Evolutionary conservation across 2,329 filamentous ascomycete genomes (phyloP).

Genomic region (Scedosporium aurantiacum): DNA sequence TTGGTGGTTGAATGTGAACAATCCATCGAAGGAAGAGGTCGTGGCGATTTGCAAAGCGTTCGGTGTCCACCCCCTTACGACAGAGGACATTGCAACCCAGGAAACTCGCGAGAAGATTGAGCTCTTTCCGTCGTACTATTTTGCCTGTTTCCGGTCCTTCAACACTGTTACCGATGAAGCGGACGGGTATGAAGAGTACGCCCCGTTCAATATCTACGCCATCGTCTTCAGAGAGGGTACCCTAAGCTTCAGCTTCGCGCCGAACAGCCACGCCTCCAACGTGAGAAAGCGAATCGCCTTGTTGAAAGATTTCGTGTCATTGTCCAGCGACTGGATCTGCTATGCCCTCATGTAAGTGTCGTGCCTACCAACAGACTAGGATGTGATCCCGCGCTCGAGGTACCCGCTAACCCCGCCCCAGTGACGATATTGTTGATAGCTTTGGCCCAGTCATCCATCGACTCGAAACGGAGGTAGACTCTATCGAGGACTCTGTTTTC

Average conservation of each 20-base stretch:
- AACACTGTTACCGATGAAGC: conserved; percentile 61
- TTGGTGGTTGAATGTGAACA: conserved; percentile 98
- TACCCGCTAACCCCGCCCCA: conserved; percentile 18
- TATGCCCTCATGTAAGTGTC: conserved; percentile 80
- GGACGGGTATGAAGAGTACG: conserved; percentile 69
- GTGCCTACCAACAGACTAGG: not conserved
- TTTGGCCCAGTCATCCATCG: conserved; percentile 84
- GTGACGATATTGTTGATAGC: conserved; percentile 92
- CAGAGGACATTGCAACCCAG: conserved; percentile 91
- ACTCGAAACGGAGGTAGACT: conserved; percentile 79
- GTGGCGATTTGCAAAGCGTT: conserved; percentile 86
- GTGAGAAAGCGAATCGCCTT: conserved; percentile 87
- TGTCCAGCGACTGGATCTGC: conserved; percentile 97
- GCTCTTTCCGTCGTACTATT: conserved; percentile 94
- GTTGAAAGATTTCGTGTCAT: conserved; percentile 85
- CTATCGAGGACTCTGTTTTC: conserved; percentile 92
- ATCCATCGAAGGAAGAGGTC: conserved; percentile 80
- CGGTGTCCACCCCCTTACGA: conserved; percentile 86
- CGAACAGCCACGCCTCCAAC: conserved; percentile 76
- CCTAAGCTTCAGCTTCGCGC: conserved; percentile 84
- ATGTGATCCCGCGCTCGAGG: too few species aligned
- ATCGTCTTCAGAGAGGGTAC: conserved; percentile 94
- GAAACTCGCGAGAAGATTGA: conserved; percentile 98
- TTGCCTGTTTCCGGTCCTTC: conserved; percentile 94
- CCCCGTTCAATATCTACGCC: conserved; percentile 93